These are phyloP conservation scores for Whalleya microplaca DNA, from an alignment of 2,329 filamentous ascomycete species.

Conservation along the genomic window DNA sequence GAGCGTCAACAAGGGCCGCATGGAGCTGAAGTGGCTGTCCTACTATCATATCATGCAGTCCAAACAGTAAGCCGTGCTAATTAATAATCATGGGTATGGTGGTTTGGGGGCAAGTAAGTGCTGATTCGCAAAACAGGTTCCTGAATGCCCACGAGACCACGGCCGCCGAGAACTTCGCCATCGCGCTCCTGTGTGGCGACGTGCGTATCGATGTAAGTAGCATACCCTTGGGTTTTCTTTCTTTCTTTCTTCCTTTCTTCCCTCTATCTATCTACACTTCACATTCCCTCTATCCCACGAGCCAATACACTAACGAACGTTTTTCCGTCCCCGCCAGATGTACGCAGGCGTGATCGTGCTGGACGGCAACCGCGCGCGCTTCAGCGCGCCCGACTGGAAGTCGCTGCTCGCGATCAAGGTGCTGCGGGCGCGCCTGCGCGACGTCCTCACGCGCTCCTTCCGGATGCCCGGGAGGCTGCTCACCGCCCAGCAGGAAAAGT, in stretches of 20 bases:
- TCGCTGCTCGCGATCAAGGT: constrained; percentile 87
- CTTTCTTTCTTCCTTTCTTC: not conserved
- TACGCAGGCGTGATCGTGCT: constrained; percentile 85
- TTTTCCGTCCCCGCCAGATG: constrained; percentile 68
- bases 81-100: not conserved
- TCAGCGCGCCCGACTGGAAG: constrained; percentile 87
- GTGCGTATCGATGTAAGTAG: constrained; percentile 76
- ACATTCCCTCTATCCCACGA: not conserved
- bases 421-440: constrained; percentile 72
- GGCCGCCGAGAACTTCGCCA: constrained; percentile 77
- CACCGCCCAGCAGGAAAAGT: constrained; percentile 70
- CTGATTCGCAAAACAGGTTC: constrained; percentile 52
- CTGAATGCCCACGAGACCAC: constrained; percentile 92
- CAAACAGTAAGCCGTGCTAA: constrained; percentile 62
- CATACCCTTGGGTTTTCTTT: not conserved
- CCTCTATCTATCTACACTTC: not conserved
- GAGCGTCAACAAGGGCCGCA: constrained; percentile 79
- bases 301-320: constrained; percentile 11
- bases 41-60: constrained; percentile 99
- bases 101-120: not conserved
- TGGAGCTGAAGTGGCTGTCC: constrained; percentile 77
- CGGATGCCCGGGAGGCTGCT: constrained; percentile 66
- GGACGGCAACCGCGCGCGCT: constrained; percentile 84
- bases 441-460: constrained; percentile 74
- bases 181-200: constrained; percentile 85